Evolutionary conservation across 2,329 filamentous ascomycete species (phyloP), one percentile per base, ranked within the genome.

Genomic region (Drechslerella stenobrocha): DNA sequence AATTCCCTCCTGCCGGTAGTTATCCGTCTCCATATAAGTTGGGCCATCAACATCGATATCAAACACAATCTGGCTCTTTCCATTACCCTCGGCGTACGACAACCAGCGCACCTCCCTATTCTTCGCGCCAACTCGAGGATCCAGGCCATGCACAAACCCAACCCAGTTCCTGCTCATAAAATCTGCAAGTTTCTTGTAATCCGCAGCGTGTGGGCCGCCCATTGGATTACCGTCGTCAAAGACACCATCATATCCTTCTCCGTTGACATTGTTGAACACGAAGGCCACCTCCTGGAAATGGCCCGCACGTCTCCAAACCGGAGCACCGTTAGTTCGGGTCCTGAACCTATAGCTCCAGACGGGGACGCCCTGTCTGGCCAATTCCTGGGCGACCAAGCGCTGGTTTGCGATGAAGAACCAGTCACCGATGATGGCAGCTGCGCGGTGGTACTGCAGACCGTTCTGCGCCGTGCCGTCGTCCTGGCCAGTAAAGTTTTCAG

Each of bases 271-370:
- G 44, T 74, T 70, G 24, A 78, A 75, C 4, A 77, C 73, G 11
- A 76, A 77, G 32, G 74, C 76, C 1, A 78, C 78, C 44, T 74
- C 76, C n/a, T 61, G 77, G 73, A 84, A 85, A 73, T 85, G 83
- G 0, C 79, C 79, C 0, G 79, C 80, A 0, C 80, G 81, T 0
- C 75, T 73, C 1, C 76, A 74, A 8, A 76, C 75, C 0, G 77
- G 74, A 1, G 79, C 70, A 7, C 81, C 80, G 2, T 78, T 77
- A 0, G 79, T 75, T 13, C 80, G 75, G 6, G 82, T 82, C 72
- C 86, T 83, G 78, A 86, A 87, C 46, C 82, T 80, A 76, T 85
- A 87, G 72, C 80, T 82, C 76, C 84, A 86, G 7, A 81, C 81
- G 4, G 80, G 77, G 1, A 82, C 72, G 11, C 76, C 76, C 26